These are phyloP conservation scores for Aureobasidium zeae DNA, from an alignment of 2,329 filamentous ascomycete species.

Conservation along the genomic window DNA sequence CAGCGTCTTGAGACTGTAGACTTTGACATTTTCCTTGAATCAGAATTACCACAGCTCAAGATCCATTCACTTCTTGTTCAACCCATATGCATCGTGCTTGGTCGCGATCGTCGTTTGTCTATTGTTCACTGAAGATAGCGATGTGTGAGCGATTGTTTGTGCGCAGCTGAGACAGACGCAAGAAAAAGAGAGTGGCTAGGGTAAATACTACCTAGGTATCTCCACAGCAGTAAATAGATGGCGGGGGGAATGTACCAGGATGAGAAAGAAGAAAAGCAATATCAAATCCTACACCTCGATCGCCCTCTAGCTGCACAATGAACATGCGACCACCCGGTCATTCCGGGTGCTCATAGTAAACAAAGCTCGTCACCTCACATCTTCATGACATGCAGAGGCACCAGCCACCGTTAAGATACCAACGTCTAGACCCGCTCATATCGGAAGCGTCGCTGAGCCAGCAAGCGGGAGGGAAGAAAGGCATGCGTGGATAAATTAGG, in stretches of 20 bases:
- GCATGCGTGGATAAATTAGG: slow-evolving; percentile 15
- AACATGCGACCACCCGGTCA: slow-evolving; percentile 13
- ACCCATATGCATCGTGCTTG: slow-evolving; percentile 5
- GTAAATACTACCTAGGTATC: too few species aligned
- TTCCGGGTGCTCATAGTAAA: slow-evolving; percentile 14
- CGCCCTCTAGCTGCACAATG: slow-evolving; percentile 6
- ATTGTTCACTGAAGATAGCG: slow-evolving; percentile 12
- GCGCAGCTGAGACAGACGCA: slow-evolving; percentile 9
- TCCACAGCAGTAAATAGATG: slow-evolving; percentile 15
- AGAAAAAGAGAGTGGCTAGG: slow-evolving; percentile 13
- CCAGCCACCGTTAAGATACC: slow-evolving; percentile 14
- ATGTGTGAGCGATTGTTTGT: too few species aligned
- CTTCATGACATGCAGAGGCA: background rate
- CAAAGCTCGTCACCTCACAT: slow-evolving; percentile 14
- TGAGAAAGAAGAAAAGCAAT: slow-evolving; percentile 3
- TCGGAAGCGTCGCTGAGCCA: slow-evolving; percentile 7
- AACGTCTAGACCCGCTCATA: slow-evolving; percentile 11
- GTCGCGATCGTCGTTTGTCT: slow-evolving; percentile 3
- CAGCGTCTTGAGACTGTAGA: background rate
- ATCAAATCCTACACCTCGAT: slow-evolving; percentile 1
- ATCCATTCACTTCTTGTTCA: too few species aligned
- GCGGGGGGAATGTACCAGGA: slow-evolving; percentile 6
- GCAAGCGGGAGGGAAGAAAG: slow-evolving; percentile 7
- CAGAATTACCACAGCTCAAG: background rate
- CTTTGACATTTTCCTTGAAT: slow-evolving; percentile 13